These are phyloP conservation scores for Spatholobus suberectus DNA, from an alignment of 306 rosid genomes.

Conservation along the genomic window DNA sequence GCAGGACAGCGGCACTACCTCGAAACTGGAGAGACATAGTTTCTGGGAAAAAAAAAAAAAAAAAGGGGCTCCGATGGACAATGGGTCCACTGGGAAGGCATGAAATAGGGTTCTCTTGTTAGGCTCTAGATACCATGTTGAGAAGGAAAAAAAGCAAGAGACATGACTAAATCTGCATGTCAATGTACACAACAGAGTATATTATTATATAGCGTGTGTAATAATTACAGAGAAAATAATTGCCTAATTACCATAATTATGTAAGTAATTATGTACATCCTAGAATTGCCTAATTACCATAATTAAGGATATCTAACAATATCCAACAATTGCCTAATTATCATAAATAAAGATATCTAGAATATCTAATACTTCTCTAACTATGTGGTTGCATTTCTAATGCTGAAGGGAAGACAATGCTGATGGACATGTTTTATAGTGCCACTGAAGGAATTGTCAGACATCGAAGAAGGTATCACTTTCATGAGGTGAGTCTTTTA, in stretches of 20 bases:
- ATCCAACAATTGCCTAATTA: not conserved
- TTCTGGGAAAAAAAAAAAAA: not conserved
- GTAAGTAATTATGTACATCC: not conserved
- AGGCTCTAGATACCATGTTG: not conserved
- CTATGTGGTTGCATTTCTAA: conserved; percentile 22
- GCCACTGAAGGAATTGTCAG: conserved; percentile 85
- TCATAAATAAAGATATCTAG: not conserved
- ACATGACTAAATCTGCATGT: not conserved
- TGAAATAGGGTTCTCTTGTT: not conserved
- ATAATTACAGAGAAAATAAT: not conserved
- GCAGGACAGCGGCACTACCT: not conserved
- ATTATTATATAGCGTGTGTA: not conserved
- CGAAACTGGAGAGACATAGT: not conserved
- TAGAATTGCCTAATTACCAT: not conserved
- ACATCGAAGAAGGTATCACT: conserved; percentile 89
- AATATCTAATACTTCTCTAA: conserved; percentile 27
- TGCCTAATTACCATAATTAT: not conserved
- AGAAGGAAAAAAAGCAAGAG: not conserved
- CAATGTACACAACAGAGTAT: not conserved
- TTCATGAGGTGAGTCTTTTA: conserved; percentile 82
- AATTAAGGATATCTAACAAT: not conserved
- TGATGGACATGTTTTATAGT: conserved; percentile 96
- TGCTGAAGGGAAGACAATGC: conserved; percentile 92
- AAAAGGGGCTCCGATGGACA: not conserved
- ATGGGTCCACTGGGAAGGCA: not conserved